phyloP scores from a whole-genome alignment of 1,284 basidiomycete genomes.

The Microstroma glucosiphilum region DNA sequence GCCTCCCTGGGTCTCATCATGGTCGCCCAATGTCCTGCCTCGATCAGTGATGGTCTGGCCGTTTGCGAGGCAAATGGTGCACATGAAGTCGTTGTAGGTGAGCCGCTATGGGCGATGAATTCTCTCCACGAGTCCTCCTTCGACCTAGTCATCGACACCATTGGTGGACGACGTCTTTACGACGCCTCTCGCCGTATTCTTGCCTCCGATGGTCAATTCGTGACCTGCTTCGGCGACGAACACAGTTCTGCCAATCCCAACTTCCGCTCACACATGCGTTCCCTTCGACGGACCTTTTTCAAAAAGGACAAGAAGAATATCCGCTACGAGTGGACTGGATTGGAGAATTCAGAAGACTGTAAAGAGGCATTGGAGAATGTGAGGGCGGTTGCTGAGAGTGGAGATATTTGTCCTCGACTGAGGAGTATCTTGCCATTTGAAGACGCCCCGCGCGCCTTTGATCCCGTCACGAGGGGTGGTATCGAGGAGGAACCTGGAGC shows the following conservation, averaged over 20 bases:
- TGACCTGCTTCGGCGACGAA: slow-evolving; percentile 50
- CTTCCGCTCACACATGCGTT: slow-evolving; percentile 45
- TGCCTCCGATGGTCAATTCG: slow-evolving; percentile 49
- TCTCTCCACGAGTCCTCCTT: slow-evolving; percentile 52
- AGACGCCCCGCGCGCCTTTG: slow-evolving; percentile 43
- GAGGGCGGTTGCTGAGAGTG: slow-evolving; percentile 35
- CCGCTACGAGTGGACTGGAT: slow-evolving; percentile 49
- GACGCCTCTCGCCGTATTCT: slow-evolving; percentile 52
- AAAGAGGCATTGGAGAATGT: slow-evolving; percentile 44
- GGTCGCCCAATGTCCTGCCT: slow-evolving; percentile 51
- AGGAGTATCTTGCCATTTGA: slow-evolving; percentile 41
- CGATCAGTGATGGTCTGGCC: slow-evolving; percentile 45
- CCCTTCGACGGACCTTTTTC: slow-evolving; percentile 51
- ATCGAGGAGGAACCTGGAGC: slow-evolving; percentile 34
- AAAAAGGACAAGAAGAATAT: slow-evolving; percentile 52
- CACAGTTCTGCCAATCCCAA: slow-evolving; percentile 36
- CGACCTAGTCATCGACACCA: slow-evolving; percentile 50
- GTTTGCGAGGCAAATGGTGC: slow-evolving; percentile 52
- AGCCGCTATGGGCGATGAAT: slow-evolving; percentile 52
- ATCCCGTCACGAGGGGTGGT: slow-evolving; percentile 17
- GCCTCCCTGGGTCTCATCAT: slow-evolving; percentile 51
- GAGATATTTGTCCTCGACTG: slow-evolving; percentile 44
- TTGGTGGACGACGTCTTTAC: slow-evolving; percentile 49
- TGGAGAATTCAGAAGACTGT: slow-evolving; percentile 38
- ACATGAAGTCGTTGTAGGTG: slow-evolving; percentile 52